These are phyloP conservation scores for Gaultheria prostrata DNA, from an alignment of 148 eudicot species.

Conservation along the genomic window DNA sequence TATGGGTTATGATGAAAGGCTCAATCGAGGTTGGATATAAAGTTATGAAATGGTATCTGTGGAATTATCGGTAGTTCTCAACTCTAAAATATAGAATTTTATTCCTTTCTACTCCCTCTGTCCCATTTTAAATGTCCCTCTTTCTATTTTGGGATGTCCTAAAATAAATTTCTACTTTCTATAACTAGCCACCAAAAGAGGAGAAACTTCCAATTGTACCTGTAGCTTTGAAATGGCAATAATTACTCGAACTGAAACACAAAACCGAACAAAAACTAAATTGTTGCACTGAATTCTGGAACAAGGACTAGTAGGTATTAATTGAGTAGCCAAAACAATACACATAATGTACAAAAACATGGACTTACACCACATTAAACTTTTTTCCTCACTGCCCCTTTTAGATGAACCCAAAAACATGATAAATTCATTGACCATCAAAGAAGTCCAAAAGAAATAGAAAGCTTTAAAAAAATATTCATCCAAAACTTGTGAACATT, in stretches of 20 bases:
- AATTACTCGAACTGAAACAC: not conserved
- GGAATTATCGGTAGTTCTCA: not conserved
- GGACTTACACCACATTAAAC: too few species aligned
- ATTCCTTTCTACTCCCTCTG: not conserved
- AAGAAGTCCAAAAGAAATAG: not conserved
- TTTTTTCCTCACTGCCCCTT: too few species aligned
- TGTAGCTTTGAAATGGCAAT: not conserved
- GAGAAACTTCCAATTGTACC: not conserved
- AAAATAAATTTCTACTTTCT: not conserved
- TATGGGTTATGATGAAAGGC: not conserved
- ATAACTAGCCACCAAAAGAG: not conserved
- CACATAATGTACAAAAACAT: too few species aligned
- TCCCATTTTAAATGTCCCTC: not conserved
- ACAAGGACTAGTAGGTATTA: not conserved
- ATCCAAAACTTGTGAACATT: not conserved
- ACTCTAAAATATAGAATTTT: not conserved
- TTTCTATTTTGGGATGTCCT: not conserved
- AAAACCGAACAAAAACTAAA: not conserved
- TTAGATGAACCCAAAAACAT: too few species aligned
- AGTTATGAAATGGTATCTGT: not conserved
- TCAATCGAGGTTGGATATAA: not conserved
- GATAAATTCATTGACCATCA: too few species aligned
- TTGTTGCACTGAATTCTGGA: not conserved
- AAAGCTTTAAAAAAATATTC: not conserved
- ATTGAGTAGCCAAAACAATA: too few species aligned